phyloP scores from a whole-genome alignment of 768 basidiomycete species.

The Calocybe gangraenosa region DNA sequence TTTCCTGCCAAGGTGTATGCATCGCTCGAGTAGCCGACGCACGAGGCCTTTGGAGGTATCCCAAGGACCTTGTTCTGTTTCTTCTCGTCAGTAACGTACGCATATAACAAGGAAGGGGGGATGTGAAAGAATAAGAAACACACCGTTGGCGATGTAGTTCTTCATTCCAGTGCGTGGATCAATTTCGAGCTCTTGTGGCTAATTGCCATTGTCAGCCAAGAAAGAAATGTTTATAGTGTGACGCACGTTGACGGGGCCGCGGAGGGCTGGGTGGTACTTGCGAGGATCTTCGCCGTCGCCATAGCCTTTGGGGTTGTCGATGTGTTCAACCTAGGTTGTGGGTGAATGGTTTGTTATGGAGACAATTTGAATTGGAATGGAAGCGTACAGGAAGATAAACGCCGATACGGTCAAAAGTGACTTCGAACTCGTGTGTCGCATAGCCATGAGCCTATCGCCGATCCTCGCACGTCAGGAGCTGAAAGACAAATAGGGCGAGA shows the following conservation, averaged over 20 bases:
- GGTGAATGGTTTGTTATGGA: background rate
- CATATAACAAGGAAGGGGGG: background rate
- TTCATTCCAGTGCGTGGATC: conserved; percentile 90
- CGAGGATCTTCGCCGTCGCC: conserved; percentile 82
- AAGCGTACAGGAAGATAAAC: conserved; percentile 73
- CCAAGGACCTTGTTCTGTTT: conserved; percentile 68
- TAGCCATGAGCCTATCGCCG: conserved; percentile 66
- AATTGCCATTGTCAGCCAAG: background rate
- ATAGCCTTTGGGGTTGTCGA: conserved; percentile 92
- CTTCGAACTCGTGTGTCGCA: conserved; percentile 82
- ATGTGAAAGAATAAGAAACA: background rate
- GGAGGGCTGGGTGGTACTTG: conserved; percentile 68
- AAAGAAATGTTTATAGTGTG: no score
- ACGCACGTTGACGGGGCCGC: conserved; percentile 75
- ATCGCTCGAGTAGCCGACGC: conserved; percentile 66
- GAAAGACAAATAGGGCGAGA: background rate
- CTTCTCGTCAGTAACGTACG: no score
- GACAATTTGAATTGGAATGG: background rate
- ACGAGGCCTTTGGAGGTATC: conserved; percentile 82
- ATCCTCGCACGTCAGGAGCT: background rate
- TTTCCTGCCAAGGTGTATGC: conserved; percentile 74
- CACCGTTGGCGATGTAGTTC: conserved; percentile 88
- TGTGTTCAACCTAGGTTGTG: conserved; percentile 64
- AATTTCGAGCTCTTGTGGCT: conserved; percentile 81
- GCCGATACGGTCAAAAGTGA: conserved; percentile 77